Conservation (phyloP, 495 filamentous ascomycete genomes). For the Daldinia decipiens region DNA sequence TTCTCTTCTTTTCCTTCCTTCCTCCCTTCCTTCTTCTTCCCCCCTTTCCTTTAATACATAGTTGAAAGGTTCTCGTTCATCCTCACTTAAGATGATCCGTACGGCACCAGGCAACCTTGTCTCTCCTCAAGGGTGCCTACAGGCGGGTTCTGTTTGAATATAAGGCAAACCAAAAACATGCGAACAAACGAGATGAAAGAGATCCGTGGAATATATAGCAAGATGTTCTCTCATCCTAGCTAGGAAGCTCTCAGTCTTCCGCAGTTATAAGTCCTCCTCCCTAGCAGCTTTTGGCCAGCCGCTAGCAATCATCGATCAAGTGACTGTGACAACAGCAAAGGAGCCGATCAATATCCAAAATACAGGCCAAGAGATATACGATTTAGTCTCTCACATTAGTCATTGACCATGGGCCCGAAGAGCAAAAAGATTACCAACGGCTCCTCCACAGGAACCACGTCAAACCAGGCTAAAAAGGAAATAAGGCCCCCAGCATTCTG, state of each 20-base stretch:
- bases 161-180: constrained; percentile 5
- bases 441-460: neutral
- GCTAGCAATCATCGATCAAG: neutral
- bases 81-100: neutral
- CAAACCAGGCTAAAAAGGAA: neutral
- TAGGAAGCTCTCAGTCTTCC: neutral
- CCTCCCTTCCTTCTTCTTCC: neutral
- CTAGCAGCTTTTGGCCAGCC: neutral
- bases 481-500: constrained; percentile 20
- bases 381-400: neutral
- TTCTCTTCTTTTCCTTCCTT: neutral
- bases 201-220: neutral
- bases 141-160: constrained; percentile 10
- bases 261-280: neutral
- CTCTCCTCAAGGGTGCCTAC: constrained; percentile 11
- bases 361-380: neutral
- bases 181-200: constrained; percentile 15
- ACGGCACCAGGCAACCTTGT: neutral
- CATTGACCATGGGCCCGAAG: neutral
- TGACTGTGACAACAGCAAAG: neutral
- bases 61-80: neutral
- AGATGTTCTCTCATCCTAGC: neutral
- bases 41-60: neutral
- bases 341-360: neutral
- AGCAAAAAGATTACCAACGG: neutral